Evolutionary conservation across 768 basidiomycete species (phyloP).

Genomic region (Tylopilus sp.): DNA sequence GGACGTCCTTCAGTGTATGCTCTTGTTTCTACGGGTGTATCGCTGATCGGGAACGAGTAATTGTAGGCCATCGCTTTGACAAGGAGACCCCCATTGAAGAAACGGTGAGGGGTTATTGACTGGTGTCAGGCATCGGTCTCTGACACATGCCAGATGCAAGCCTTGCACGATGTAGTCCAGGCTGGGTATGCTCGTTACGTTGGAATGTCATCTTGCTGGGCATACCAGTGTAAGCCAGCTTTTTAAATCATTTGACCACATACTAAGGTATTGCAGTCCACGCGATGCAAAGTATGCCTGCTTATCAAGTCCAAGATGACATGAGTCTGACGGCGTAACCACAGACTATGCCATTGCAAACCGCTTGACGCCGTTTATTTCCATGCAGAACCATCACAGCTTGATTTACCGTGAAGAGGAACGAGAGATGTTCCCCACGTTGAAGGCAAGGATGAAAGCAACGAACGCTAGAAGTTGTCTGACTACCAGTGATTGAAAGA

Average conservation of each 20-base stretch:
- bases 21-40: neutral
- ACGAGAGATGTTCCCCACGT: constrained; percentile 53
- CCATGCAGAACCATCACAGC: constrained; percentile 62
- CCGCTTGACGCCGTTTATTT: constrained; percentile 52
- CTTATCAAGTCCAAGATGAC: neutral
- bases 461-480: too few species aligned
- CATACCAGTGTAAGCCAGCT: constrained; percentile 35
- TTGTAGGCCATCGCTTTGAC: too few species aligned
- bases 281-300: constrained; percentile 36
- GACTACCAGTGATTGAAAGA: constrained; percentile 1
- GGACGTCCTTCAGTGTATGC: constrained; percentile 51
- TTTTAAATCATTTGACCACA: neutral
- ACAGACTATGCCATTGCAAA: constrained; percentile 40
- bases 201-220: constrained; percentile 41
- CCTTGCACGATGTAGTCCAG: constrained; percentile 49
- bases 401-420: constrained; percentile 61
- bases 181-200: constrained; percentile 47
- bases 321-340: too few species aligned
- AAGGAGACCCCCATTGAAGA: too few species aligned
- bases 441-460: constrained; percentile 19
- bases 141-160: constrained; percentile 36
- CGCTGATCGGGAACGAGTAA: neutral
- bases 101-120: too few species aligned
- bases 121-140: too few species aligned
- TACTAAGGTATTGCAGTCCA: constrained; percentile 31